Percentiles rank a stretch among this genome's conserved stretches.
Conservation (phyloP, 23 red algal species). For the Agarophyton chilense region DNA sequence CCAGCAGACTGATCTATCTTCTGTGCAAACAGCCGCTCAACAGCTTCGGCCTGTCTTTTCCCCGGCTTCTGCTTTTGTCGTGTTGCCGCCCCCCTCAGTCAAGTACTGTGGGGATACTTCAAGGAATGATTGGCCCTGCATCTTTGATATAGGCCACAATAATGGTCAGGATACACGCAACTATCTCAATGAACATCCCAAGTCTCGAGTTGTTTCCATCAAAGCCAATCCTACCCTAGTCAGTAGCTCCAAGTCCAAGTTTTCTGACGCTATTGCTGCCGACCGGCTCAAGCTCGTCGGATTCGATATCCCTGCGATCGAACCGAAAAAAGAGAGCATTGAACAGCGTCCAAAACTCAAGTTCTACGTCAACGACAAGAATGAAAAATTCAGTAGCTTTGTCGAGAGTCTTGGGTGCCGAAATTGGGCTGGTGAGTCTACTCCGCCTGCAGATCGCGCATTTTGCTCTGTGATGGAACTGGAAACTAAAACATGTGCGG, state of each 20-base stretch:
- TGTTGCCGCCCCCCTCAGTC: neutral
- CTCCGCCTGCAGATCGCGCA: conserved; percentile 4
- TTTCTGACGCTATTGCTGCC: neutral
- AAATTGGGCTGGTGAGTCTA: neutral
- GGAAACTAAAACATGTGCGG: conserved; percentile 33
- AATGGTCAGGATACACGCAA: conserved; percentile 52
- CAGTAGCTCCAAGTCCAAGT: neutral
- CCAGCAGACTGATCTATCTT: neutral
- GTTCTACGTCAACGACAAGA: conserved; percentile 36
- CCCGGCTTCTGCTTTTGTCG: neutral
- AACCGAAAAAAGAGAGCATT: neutral
- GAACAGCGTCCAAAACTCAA: conserved; percentile 6
- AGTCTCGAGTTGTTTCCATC: conserved; percentile 50
- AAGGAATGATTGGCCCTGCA: conserved; percentile 25
- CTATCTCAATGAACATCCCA: conserved; percentile 36
- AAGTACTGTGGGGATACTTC: conserved; percentile 9
- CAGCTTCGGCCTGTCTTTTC: neutral
- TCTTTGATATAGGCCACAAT: conserved; percentile 68
- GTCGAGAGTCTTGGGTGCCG: conserved; percentile 40
- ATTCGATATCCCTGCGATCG: conserved; percentile 22
- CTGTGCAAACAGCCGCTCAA: neutral
- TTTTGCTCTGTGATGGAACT: conserved; percentile 38
- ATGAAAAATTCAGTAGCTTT: conserved; percentile 48
- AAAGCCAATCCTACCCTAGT: conserved; percentile 66
- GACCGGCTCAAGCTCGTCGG: conserved; percentile 12